These are phyloP conservation scores for Hemileccinum rubropunctum DNA, from an alignment of 768 basidiomycete genomes.

Conservation along the genomic window DNA sequence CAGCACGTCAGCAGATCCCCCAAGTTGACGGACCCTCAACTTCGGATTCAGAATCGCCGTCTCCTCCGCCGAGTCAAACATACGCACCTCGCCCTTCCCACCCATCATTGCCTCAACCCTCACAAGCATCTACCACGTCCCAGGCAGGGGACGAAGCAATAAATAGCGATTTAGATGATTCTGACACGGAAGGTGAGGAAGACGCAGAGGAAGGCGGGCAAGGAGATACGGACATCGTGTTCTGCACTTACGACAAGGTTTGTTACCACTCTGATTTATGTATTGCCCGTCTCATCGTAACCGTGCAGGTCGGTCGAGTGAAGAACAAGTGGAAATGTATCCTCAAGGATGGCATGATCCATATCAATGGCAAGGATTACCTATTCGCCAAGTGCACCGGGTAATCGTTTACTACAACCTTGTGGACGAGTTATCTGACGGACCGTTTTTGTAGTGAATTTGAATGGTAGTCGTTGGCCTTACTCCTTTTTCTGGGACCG, in stretches of 20 bases:
- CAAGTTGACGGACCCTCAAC: constrained; percentile 77
- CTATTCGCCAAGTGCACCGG: constrained; percentile 96
- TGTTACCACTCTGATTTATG: constrained; percentile 13
- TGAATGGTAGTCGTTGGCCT: constrained; percentile 37
- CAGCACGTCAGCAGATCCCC: constrained; percentile 48
- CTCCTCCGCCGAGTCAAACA: constrained; percentile 56
- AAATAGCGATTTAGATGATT: constrained; percentile 95
- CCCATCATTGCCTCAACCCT: constrained; percentile 70
- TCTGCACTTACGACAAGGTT: constrained; percentile 99
- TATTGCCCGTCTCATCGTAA: background rate
- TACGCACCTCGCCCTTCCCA: constrained; percentile 72
- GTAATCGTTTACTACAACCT: constrained; percentile 44
- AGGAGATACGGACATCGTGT: constrained; percentile 87
- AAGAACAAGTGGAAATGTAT: constrained; percentile 99
- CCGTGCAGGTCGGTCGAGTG: constrained; percentile 85
- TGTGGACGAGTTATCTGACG: background rate
- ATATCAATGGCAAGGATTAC: constrained; percentile 96
- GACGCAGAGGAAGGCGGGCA: constrained; percentile 75
- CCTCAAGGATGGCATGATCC: constrained; percentile 96
- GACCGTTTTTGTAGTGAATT: constrained; percentile 35
- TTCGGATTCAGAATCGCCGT: constrained; percentile 67
- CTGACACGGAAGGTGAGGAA: constrained; percentile 83
- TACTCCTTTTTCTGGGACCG: constrained; percentile 1
- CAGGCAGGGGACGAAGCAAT: constrained; percentile 75
- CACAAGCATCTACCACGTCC: constrained; percentile 37